Conservation (phyloP, 306 rosid species). For the Begonia masoniana region DNA sequence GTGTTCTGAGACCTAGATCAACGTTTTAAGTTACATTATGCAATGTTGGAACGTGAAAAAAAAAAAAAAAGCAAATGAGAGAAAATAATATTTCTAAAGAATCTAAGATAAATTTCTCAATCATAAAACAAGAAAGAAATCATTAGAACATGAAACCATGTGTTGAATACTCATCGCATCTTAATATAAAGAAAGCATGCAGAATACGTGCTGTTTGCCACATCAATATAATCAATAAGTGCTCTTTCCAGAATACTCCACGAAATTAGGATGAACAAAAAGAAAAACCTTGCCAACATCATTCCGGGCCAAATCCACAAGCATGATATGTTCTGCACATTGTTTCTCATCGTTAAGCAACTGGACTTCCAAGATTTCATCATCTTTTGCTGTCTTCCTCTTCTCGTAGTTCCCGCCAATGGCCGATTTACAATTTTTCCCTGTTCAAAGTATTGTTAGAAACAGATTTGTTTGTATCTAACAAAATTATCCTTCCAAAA, state of each 20-base stretch:
- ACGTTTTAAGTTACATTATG: slow-evolving; percentile 6
- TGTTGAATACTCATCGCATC: too few species aligned
- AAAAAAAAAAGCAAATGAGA: neutral
- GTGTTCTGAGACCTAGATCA: slow-evolving; percentile 45
- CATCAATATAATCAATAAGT: too few species aligned
- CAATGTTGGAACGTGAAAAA: neutral
- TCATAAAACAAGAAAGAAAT: neutral
- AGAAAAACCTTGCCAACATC: slow-evolving; percentile 78
- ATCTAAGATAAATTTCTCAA: neutral
- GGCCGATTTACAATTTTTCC: slow-evolving; percentile 66
- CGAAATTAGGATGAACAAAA: slow-evolving; percentile 2
- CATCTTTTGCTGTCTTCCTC: slow-evolving; percentile 50
- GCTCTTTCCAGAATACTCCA: neutral
- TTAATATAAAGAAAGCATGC: too few species aligned
- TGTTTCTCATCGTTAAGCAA: slow-evolving; percentile 62
- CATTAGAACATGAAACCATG: too few species aligned
- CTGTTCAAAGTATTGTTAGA: slow-evolving; percentile 28
- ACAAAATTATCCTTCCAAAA: too few species aligned
- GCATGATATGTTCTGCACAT: slow-evolving; percentile 75
- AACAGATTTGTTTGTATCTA: neutral
- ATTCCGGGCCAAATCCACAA: slow-evolving; percentile 84
- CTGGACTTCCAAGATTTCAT: slow-evolving; percentile 31
- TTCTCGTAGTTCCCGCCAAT: slow-evolving; percentile 65
- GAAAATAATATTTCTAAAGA: neutral
- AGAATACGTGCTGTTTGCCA: too few species aligned